These are phyloP conservation scores for Aspergillus kassunensis DNA, from an alignment of 495 filamentous ascomycete species.

Conservation along the genomic window DNA sequence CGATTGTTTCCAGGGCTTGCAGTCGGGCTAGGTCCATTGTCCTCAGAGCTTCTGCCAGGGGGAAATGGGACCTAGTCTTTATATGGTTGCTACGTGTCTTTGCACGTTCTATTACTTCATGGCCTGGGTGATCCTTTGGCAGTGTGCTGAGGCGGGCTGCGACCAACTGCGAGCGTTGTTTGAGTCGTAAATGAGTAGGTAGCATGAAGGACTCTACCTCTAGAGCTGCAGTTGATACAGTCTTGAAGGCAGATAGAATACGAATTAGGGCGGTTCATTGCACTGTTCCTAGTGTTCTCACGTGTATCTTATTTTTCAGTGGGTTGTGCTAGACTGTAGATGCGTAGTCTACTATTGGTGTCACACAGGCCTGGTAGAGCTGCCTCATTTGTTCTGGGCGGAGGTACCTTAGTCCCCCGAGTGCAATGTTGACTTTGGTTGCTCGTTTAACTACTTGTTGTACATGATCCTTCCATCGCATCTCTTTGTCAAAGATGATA, in stretches of 20 bases:
- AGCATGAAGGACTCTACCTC: slow-evolving; percentile 14
- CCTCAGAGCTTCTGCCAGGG: slow-evolving; percentile 14
- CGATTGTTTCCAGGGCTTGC: slow-evolving; percentile 19
- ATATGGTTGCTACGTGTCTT: slow-evolving; percentile 14
- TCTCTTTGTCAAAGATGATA: slow-evolving; percentile 19
- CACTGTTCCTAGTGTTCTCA: slow-evolving; percentile 12
- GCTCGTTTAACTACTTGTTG: slow-evolving; percentile 22
- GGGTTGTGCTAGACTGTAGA: slow-evolving; percentile 20
- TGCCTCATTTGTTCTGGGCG: slow-evolving; percentile 22
- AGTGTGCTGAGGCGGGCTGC: slow-evolving; percentile 9
- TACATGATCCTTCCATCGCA: slow-evolving; percentile 22
- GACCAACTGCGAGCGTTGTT: slow-evolving; percentile 4
- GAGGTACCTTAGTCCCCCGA: slow-evolving; percentile 17
- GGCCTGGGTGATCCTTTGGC: slow-evolving; percentile 8
- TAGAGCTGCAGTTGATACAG: slow-evolving; percentile 10
- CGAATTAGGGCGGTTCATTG: slow-evolving; percentile 13
- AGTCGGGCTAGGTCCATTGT: slow-evolving; percentile 17
- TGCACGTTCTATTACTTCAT: slow-evolving; percentile 5
- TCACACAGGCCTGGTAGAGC: slow-evolving; percentile 23
- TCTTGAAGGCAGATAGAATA: slow-evolving; percentile 8
- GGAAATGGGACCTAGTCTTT: slow-evolving; percentile 8
- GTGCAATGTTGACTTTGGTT: slow-evolving; percentile 16
- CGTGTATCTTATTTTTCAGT: slow-evolving; percentile 17
- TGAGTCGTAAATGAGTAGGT: slow-evolving; percentile 10
- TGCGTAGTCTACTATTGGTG: slow-evolving; percentile 17